Evolutionary conservation across 495 filamentous ascomycete species (phyloP).

Genomic region (Aspergillus panamensis): DNA sequence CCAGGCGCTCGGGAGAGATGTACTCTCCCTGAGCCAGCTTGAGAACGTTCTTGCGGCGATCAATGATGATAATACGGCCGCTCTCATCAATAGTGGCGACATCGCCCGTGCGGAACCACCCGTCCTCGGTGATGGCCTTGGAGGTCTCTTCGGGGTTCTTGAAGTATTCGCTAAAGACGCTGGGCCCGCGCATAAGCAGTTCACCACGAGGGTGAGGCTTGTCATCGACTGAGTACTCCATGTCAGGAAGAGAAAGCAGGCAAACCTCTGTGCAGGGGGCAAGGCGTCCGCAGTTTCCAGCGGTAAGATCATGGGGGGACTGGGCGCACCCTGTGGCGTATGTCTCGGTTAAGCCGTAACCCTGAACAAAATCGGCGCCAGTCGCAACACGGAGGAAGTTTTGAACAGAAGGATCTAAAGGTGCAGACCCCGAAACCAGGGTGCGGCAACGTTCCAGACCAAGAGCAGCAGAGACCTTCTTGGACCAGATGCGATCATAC

Average conservation of each 20-base stretch:
- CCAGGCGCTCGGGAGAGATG: conserved; percentile 93
- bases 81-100: conserved; percentile 77
- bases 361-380: conserved; percentile 77
- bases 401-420: conserved; percentile 82
- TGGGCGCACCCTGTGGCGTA: conserved; percentile 77
- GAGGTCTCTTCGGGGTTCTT: conserved; percentile 82
- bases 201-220: conserved; percentile 92
- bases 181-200: conserved; percentile 74
- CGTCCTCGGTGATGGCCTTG: conserved; percentile 78
- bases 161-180: conserved; percentile 80
- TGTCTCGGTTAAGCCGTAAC: conserved; percentile 94
- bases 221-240: conserved; percentile 89
- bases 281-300: conserved; percentile 79
- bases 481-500: conserved; percentile 92
- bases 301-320: conserved; percentile 60
- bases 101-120: conserved; percentile 97
- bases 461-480: conserved; percentile 75
- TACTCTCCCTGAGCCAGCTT: conserved; percentile 98
- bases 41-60: conserved; percentile 96
- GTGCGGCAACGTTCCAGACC: conserved; percentile 69
- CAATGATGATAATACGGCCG: conserved; percentile 89
- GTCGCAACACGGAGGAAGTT: conserved; percentile 83
- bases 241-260: conserved; percentile 84
- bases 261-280: conserved; percentile 68
- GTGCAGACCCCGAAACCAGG: conserved; percentile 88